Evolutionary conservation across 2,329 filamentous ascomycete genomes (phyloP).

Genomic region (Cercospora citrullina): DNA sequence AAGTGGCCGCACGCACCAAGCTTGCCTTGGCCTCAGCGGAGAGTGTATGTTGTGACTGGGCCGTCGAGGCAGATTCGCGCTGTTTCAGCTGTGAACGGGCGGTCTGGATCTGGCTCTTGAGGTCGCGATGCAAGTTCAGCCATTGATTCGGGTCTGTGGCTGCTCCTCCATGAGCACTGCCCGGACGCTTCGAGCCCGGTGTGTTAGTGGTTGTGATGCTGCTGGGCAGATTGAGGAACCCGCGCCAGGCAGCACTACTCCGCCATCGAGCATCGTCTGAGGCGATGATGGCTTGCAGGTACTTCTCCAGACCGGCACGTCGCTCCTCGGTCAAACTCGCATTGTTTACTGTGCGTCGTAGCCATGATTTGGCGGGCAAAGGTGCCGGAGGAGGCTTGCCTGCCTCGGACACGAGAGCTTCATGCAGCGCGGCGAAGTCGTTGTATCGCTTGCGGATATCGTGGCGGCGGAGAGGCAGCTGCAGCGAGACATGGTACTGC

Average conservation of each 20-base stretch:
- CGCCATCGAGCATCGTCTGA: constrained; percentile 75
- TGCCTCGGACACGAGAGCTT: constrained; percentile 59
- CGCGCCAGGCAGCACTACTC: constrained; percentile 69
- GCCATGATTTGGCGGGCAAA: constrained; percentile 74
- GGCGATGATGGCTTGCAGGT: constrained; percentile 70
- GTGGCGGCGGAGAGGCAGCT: constrained; percentile 73
- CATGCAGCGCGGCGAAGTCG: constrained; percentile 70
- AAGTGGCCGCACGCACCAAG: constrained; percentile 65
- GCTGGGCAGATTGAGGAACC: constrained; percentile 70
- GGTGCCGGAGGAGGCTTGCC: constrained; percentile 65
- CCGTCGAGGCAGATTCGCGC: constrained; percentile 62
- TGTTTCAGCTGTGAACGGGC: constrained; percentile 65
- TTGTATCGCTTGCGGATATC: constrained; percentile 80
- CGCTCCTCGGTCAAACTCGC: constrained; percentile 69
- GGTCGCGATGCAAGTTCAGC: constrained; percentile 72
- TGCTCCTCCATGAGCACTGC: constrained; percentile 37
- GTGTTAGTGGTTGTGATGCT: constrained; percentile 43
- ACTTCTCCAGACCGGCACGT: constrained; percentile 67
- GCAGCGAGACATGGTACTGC: constrained; percentile 74
- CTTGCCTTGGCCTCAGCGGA: constrained; percentile 73
- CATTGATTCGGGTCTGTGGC: constrained; percentile 60
- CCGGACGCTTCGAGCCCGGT: constrained; percentile 17
- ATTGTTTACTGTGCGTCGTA: constrained; percentile 69
- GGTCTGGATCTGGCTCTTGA: constrained; percentile 70
- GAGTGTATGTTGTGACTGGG: constrained; percentile 59